phyloP scores from a whole-genome alignment of 495 filamentous ascomycete genomes.

The Tuber indicum region DNA sequence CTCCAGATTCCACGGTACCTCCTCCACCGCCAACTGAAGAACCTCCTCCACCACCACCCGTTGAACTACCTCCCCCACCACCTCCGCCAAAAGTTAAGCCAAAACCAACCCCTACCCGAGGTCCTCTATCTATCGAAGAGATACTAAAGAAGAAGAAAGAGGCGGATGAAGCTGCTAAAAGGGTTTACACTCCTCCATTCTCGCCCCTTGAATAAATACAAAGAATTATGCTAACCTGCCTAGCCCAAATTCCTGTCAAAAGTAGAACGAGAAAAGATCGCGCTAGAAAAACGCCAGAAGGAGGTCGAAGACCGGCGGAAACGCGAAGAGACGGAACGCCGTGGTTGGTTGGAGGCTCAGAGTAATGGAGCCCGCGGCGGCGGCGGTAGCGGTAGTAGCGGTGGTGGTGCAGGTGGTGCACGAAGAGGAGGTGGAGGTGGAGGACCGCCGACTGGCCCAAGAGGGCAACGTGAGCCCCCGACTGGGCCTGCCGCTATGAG shows the following conservation, averaged over 20 bases:
- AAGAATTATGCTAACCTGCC: neutral
- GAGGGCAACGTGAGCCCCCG: slow-evolving; percentile 34
- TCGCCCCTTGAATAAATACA: neutral
- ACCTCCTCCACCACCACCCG: slow-evolving; percentile 54
- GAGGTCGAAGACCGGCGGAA: slow-evolving; percentile 67
- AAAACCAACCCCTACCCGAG: slow-evolving; percentile 41
- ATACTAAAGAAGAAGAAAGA: slow-evolving; percentile 71
- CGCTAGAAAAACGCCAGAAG: slow-evolving; percentile 75
- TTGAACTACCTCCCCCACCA: slow-evolving; percentile 41
- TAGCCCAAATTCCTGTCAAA: slow-evolving; percentile 90
- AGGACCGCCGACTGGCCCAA: slow-evolving; percentile 34
- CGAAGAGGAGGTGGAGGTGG: slow-evolving; percentile 8
- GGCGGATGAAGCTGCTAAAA: slow-evolving; percentile 67
- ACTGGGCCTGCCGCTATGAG: slow-evolving; percentile 42
- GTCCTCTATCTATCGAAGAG: slow-evolving; percentile 69
- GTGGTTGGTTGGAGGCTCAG: slow-evolving; percentile 32
- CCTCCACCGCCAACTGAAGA: slow-evolving; percentile 57
- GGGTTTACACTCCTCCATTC: slow-evolving; percentile 48
- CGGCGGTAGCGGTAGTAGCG: slow-evolving; percentile 9
- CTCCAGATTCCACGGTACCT: slow-evolving; percentile 39
- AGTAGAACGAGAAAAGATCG: slow-evolving; percentile 77
- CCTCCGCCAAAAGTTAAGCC: slow-evolving; percentile 40
- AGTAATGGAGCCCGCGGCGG: slow-evolving; percentile 14
- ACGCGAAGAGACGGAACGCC: slow-evolving; percentile 51
- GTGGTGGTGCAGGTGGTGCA: neutral